phyloP scores from a whole-genome alignment of 345 rosid genomes.

The Lepidium africanum region DNA sequence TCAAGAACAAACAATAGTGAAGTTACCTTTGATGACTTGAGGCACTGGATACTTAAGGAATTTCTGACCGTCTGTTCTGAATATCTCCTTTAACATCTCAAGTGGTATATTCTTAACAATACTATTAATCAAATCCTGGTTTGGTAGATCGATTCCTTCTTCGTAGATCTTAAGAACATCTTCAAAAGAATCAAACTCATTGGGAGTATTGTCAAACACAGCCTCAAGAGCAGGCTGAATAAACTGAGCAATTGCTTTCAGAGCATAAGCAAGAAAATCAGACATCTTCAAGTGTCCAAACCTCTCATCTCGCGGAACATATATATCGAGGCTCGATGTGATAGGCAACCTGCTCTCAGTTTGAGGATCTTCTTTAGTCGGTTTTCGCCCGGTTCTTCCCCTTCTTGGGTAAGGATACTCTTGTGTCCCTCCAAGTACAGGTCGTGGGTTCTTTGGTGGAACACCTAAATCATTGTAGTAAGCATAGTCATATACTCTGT shows the following conservation, averaged over 20 bases:
- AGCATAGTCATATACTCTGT: constrained; percentile 82
- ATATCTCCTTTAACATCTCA: constrained; percentile 49
- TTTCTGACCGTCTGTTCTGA: constrained; percentile 42
- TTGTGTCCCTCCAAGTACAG: constrained; percentile 69
- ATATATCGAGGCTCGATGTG: constrained; percentile 35
- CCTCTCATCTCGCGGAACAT: constrained; percentile 82
- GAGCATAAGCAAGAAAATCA: constrained; percentile 49
- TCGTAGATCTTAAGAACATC: constrained; percentile 49
- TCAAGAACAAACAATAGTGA: neutral
- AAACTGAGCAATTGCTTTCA: constrained; percentile 48
- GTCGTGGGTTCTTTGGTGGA: constrained; percentile 48
- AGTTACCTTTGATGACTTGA: constrained; percentile 59
- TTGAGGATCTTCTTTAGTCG: constrained; percentile 38
- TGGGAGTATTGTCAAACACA: constrained; percentile 36
- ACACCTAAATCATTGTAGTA: constrained; percentile 69
- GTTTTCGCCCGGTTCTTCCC: constrained; percentile 66
- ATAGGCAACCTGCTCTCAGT: constrained; percentile 51
- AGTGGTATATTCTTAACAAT: constrained; percentile 36
- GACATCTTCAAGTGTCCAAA: constrained; percentile 66
- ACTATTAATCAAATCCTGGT: constrained; percentile 28
- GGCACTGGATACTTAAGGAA: constrained; percentile 59
- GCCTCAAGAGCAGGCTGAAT: constrained; percentile 46
- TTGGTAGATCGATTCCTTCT: constrained; percentile 50
- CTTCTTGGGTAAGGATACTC: constrained; percentile 88
- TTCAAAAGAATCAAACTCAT: constrained; percentile 51